A percentile compares a stretch with the other conserved stretches of the same genome.
Conservation (phyloP, 139 green algal genomes). For the Eudorina sp. region DNA sequence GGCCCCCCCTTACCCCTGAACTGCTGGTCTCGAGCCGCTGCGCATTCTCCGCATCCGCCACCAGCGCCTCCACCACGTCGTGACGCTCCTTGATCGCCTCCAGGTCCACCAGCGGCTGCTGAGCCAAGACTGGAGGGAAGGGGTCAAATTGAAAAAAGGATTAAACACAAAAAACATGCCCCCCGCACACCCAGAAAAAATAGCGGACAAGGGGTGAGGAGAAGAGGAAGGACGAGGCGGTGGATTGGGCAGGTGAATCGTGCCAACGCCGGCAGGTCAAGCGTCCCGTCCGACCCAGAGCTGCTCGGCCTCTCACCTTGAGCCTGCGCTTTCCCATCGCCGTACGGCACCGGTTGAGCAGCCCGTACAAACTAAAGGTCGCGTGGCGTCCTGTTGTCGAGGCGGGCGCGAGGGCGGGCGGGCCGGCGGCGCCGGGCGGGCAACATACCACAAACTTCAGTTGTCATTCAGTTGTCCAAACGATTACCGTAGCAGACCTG, state of each 20-base stretch:
- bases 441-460: too few species aligned
- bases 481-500: too few species aligned
- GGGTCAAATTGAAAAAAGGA: background rate
- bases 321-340: conserved; percentile 95
- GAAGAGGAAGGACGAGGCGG: background rate
- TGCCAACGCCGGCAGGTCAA: too few species aligned
- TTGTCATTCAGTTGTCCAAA: too few species aligned
- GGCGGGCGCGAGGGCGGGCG: background rate
- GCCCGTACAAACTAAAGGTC: conserved; percentile 88
- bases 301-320: conserved; percentile 76
- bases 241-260: background rate
- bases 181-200: too few species aligned
- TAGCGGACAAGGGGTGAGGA: too few species aligned
- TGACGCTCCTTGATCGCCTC: conserved; percentile 80
- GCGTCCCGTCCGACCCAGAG: too few species aligned
- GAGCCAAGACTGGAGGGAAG: conserved; percentile 96
- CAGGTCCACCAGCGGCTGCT: conserved; percentile 90
- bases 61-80: conserved; percentile 90
- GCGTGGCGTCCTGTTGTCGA: conserved; percentile 70
- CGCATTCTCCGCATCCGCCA: conserved; percentile 77
- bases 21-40: conserved; percentile 75
- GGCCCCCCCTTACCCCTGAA: conserved; percentile 51
- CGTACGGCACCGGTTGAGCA: conserved; percentile 91
- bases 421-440: too few species aligned
- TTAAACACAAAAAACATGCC: too few species aligned